Conservation (phyloP, 139 green algal species). For the Closterium sp. region DNA sequence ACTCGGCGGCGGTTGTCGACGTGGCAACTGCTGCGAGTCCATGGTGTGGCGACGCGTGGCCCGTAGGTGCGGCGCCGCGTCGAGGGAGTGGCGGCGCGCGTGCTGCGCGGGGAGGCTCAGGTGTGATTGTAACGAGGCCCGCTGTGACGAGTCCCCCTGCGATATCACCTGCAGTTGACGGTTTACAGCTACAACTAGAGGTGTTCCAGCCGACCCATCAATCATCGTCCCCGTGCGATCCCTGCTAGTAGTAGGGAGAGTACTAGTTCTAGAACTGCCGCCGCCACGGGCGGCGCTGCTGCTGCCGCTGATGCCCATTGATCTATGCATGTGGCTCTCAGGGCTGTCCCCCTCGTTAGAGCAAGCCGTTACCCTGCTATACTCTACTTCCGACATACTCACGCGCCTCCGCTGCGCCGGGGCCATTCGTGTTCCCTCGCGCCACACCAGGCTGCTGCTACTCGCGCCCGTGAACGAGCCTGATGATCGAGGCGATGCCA, state of each 20-base stretch:
- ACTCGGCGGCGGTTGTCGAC: not conserved
- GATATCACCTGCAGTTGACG: not conserved
- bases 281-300: no score
- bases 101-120: not conserved
- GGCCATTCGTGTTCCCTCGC: not conserved
- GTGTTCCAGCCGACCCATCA: no score
- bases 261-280: no score
- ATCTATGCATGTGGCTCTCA: not conserved
- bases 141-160: not conserved
- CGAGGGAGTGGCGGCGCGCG: not conserved
- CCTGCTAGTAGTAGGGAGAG: not conserved
- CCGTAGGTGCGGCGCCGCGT: not conserved
- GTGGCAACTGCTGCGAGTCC: not conserved
- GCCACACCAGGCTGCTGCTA: not conserved
- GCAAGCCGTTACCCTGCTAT: not conserved
- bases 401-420: not conserved
- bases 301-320: not conserved
- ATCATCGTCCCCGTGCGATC: no score
- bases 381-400: not conserved
- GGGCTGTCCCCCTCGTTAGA: not conserved
- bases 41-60: not conserved
- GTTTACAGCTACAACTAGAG: no score
- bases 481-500: no score
- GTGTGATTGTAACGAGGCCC: not conserved
- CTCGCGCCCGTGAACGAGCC: not conserved